Percentiles rank a stretch among this genome's conserved stretches.
Conservation (phyloP, 768 basidiomycete species). For the Suillus subalutaceus region DNA sequence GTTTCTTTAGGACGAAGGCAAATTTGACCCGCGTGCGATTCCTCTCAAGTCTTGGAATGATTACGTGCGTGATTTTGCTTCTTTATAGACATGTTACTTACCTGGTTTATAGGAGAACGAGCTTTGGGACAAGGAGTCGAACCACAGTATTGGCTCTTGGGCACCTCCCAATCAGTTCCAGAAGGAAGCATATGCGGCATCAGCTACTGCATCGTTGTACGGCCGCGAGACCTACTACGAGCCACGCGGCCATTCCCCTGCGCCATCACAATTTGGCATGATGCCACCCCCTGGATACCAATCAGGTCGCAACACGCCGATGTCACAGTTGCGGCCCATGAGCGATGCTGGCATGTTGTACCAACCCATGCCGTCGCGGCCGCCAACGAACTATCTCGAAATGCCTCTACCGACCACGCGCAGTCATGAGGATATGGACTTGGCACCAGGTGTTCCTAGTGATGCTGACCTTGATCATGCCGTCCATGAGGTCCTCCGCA, state of each 20-base stretch:
- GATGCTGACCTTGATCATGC: constrained; percentile 75
- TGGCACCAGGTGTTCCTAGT: constrained; percentile 51
- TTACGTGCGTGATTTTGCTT: constrained; percentile 59
- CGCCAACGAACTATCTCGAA: constrained; percentile 78
- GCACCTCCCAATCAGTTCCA: constrained; percentile 74
- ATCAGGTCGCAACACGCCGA: constrained; percentile 74
- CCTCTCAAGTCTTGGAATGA: constrained; percentile 97
- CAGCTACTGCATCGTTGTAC: constrained; percentile 78
- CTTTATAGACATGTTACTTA: constrained; percentile 8
- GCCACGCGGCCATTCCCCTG: constrained; percentile 71
- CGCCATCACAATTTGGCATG: constrained; percentile 66
- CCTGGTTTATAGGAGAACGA: constrained; percentile 73
- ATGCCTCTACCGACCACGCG: constrained; percentile 58
- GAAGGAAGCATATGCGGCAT: constrained; percentile 77
- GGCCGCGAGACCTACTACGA: constrained; percentile 90
- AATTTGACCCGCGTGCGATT: constrained; percentile 91
- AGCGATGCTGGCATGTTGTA: constrained; percentile 45
- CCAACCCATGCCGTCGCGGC: constrained; percentile 69
- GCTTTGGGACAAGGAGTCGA: constrained; percentile 96
- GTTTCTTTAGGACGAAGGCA: constrained; percentile 83
- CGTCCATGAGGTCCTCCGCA: constrained; percentile 71
- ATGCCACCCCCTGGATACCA: constrained; percentile 69
- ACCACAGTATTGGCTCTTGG: constrained; percentile 94
- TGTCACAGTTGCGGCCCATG: constrained; percentile 36
- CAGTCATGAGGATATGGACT: constrained; percentile 56